phyloP scores from a whole-genome alignment of 2,329 filamentous ascomycete species.

The Fonsecaea multimorphosa region DNA sequence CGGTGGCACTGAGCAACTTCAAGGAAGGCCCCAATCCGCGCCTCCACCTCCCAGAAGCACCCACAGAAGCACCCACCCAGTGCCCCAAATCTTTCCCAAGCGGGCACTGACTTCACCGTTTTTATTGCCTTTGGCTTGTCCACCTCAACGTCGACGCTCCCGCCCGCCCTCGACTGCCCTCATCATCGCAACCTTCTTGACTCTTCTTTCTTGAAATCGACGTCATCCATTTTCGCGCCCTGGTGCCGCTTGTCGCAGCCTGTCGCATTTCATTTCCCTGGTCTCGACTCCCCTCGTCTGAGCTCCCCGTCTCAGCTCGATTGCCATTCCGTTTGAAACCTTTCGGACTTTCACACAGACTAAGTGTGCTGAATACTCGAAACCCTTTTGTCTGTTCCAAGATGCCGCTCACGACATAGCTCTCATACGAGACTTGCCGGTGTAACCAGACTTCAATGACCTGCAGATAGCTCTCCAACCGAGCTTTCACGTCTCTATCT shows the following conservation, averaged over 20 bases:
- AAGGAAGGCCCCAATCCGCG: constrained; percentile 1
- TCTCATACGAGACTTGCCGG: constrained; percentile 4
- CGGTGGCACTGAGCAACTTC: constrained; percentile 30
- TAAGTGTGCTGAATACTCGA: constrained; percentile 6
- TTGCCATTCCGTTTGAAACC: constrained; percentile 5
- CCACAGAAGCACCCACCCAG: not conserved
- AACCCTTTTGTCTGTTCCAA: constrained; percentile 6
- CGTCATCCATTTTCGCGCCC: constrained; percentile 33
- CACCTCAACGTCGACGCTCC: constrained; percentile 22
- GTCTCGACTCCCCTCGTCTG: constrained; percentile 21
- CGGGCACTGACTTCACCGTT: constrained; percentile 7
- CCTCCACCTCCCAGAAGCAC: not conserved
- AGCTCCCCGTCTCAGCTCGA: constrained; percentile 16
- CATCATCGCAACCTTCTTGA: constrained; percentile 14
- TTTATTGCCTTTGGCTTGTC: constrained; percentile 7
- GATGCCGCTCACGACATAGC: constrained; percentile 25
- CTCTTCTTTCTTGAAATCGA: constrained; percentile 27
- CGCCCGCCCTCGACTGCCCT: constrained; percentile 13
- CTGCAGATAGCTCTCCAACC: constrained; percentile 12
- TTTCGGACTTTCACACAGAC: constrained; percentile 9
- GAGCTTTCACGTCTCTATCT: constrained; percentile 8
- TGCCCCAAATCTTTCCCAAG: constrained; percentile 10
- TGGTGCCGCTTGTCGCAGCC: too few species aligned
- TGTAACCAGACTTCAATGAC: not conserved
- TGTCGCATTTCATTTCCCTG: constrained; percentile 30